These are phyloP conservation scores for Halenospora varia DNA, from an alignment of 495 filamentous ascomycete genomes.

Conservation along the genomic window DNA sequence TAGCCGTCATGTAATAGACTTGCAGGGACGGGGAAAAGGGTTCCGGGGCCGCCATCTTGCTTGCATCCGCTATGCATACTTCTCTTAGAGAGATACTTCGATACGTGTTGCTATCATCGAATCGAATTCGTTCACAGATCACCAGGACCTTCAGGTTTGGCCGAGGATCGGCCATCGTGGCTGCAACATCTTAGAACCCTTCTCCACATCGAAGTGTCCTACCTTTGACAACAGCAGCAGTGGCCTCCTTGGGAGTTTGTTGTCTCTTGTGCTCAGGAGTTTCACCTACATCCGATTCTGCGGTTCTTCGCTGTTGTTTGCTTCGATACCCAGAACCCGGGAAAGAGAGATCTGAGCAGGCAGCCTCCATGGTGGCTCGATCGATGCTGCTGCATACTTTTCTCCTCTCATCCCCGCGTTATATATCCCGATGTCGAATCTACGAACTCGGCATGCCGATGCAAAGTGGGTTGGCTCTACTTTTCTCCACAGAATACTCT, in stretches of 20 bases:
- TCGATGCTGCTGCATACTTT: neutral
- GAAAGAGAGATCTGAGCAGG: neutral
- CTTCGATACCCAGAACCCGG: neutral
- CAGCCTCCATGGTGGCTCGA: neutral
- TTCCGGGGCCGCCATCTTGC: conserved; percentile 10
- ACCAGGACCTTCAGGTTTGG: neutral
- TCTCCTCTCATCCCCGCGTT: neutral
- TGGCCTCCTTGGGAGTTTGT: neutral
- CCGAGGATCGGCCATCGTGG: conserved; percentile 11
- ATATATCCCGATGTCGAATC: neutral
- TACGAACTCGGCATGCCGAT: conserved; percentile 7
- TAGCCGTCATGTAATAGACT: conserved; percentile 6
- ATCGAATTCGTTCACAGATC: neutral
- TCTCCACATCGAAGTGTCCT: neutral
- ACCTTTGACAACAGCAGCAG: neutral
- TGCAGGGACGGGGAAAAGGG: conserved; percentile 7
- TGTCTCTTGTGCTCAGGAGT: neutral
- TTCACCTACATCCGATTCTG: neutral
- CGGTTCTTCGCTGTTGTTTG: neutral
- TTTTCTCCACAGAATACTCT: neutral
- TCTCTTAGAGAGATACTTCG: neutral
- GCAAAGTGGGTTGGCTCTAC: neutral
- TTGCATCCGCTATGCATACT: neutral
- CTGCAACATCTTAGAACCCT: neutral
- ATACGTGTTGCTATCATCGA: neutral